Base-by-base conservation (phyloP, 768 basidiomycete species). In the Lactifluus hygrophoroides region DNA sequence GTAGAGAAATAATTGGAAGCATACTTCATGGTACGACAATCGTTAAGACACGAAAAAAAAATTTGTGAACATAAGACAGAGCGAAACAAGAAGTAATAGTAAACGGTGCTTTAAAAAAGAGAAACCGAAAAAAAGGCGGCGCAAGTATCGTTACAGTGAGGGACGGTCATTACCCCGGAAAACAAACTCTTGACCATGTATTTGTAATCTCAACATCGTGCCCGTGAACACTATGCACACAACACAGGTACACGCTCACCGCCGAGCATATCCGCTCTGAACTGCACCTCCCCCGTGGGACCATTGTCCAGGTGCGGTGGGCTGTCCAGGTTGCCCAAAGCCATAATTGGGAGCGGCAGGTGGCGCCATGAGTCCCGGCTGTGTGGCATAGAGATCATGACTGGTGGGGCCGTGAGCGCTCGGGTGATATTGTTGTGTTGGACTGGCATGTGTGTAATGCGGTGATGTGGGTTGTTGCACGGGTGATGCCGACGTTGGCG, bases 401-500 rank as follows among this genome's bases (percentile, higher is more conserved):
- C 60, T 55, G 14, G 38, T 4, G 1, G 57, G 49, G 13, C 54
- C 61, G 25, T 63, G 61, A 32, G 53, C 30, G 2, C 54, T 34
- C 1, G 61, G 57, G 23, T 64, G 61, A 49, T 64, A 64, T 27
- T 63, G 61, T 13, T 54, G 54, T 38, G 61, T 63, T 47, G 64
- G 64, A 10, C 64, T 64, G 28, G 64, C 57, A 32, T 64, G 64
- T 25, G 54, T 48, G 48, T 64, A 64, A 35, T 64, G 64, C 27
- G 64, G 64, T 28, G 57, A 59, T 3, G 64, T 64, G 11, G 64
- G 64, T 16, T 64, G 64, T 56, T 64, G 63, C 28, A 56, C 64
- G 5, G 64, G 64, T 37, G 64, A 64, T 13, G 64, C 57, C 19
- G 61, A 54, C 14, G 64, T 64, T 11, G 64, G 64, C 3, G 61